Conservation (phyloP, 805 yeast genomes). For the Teunomyces atbi region DNA sequence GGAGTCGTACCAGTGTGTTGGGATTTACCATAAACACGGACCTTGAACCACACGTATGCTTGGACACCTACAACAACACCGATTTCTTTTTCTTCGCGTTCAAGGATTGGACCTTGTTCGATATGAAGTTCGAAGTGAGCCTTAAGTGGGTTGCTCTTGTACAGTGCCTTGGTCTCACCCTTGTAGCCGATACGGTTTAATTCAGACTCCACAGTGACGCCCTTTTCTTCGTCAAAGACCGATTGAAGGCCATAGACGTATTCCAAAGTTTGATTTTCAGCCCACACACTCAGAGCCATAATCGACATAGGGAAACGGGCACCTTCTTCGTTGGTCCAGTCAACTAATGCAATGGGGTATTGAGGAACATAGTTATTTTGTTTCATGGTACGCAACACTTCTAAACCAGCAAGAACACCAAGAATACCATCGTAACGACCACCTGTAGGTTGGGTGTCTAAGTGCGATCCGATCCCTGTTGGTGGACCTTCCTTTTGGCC, state of each 20-base stretch:
- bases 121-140: slow-evolving; percentile 76
- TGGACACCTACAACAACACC: slow-evolving; percentile 70
- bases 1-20: slow-evolving; percentile 79
- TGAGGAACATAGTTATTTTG: slow-evolving; percentile 59
- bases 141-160: slow-evolving; percentile 52
- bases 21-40: slow-evolving; percentile 59
- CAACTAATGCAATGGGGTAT: slow-evolving; percentile 61
- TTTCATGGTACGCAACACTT: slow-evolving; percentile 62
- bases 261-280: slow-evolving; percentile 47
- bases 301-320: slow-evolving; percentile 70
- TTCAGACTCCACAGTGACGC: slow-evolving; percentile 48
- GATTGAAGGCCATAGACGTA: slow-evolving; percentile 52
- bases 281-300: slow-evolving; percentile 70
- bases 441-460: slow-evolving; percentile 78
- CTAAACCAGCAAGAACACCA: slow-evolving; percentile 68
- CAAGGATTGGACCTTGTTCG: slow-evolving; percentile 75
- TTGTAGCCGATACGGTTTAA: slow-evolving; percentile 60
- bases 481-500: slow-evolving; percentile 50
- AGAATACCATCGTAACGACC: slow-evolving; percentile 74
- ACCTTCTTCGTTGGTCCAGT: slow-evolving; percentile 81
- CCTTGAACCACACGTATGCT: slow-evolving; percentile 61
- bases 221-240: slow-evolving; percentile 47
- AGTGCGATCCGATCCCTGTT: slow-evolving; percentile 69
- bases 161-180: slow-evolving; percentile 50
- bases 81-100: slow-evolving; percentile 51